A percentile compares a stretch with the other conserved stretches of the same genome.
phyloP scores from a whole-genome alignment of 2,329 filamentous ascomycete species.

The Nigrograna mackinnonii region DNA sequence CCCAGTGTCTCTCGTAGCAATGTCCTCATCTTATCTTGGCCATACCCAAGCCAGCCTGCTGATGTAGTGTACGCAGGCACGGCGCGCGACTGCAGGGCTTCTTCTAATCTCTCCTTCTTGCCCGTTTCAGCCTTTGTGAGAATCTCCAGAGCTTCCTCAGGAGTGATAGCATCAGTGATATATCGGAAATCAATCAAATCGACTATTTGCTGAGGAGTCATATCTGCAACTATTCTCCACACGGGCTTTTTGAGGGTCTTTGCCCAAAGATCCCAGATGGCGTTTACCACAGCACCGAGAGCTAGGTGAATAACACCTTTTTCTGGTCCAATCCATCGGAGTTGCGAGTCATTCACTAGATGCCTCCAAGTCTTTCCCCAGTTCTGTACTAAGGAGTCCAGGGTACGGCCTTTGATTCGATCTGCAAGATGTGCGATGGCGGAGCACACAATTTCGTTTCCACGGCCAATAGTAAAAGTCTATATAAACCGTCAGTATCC shows the following conservation, averaged over 20 bases:
- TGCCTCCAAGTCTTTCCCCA: constrained; percentile 91
- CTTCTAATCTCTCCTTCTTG: constrained; percentile 72
- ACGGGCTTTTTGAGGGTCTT: constrained; percentile 85
- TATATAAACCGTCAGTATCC: too few relatives aligned
- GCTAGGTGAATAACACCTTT: constrained; percentile 95
- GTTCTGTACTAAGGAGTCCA: constrained; percentile 75
- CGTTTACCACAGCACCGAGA: constrained; percentile 86
- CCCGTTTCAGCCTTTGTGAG: constrained; percentile 67
- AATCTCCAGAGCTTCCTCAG: constrained; percentile 76
- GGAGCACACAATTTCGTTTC: constrained; percentile 89
- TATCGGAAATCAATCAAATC: constrained; percentile 91
- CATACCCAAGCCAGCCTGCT: constrained; percentile 91
- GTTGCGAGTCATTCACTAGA: constrained; percentile 86
- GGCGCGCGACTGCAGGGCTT: constrained; percentile 73
- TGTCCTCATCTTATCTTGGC: constrained; percentile 80
- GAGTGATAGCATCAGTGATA: constrained; percentile 90
- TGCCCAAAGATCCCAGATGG: constrained; percentile 94
- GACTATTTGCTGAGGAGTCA: constrained; percentile 86
- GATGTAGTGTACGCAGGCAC: constrained; percentile 91
- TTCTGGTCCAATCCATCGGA: constrained; percentile 92
- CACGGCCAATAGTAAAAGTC: constrained; percentile 83
- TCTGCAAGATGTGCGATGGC: constrained; percentile 80
- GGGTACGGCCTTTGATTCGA: constrained; percentile 73
- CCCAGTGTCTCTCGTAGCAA: constrained; percentile 74
- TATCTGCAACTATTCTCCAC: constrained; percentile 87